Conservation (phyloP, 73 alveolate species). For the Paraurostyla sp. region DNA sequence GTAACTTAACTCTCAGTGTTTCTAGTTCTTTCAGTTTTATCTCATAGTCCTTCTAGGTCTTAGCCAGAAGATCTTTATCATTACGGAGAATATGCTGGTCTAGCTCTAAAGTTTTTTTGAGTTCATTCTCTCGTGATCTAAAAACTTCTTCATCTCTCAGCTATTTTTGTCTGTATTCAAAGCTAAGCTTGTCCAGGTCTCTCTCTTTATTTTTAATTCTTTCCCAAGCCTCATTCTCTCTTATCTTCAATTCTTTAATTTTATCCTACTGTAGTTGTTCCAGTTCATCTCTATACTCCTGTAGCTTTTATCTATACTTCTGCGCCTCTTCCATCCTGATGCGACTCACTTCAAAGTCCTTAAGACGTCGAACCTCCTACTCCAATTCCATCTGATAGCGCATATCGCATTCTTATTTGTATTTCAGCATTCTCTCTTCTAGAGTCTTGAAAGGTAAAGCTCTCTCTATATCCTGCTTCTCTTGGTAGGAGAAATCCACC, state of each 20-base stretch:
- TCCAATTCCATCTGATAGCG: constrained; percentile 68
- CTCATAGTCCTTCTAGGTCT: constrained; percentile 66
- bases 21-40: constrained; percentile 71
- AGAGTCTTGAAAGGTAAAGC: constrained; percentile 74
- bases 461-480: constrained; percentile 62
- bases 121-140: constrained; percentile 74
- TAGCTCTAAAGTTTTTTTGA: constrained; percentile 72
- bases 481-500: constrained; percentile 51
- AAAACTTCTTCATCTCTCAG: constrained; percentile 71
- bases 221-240: constrained; percentile 77
- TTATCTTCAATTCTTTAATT: constrained; percentile 66
- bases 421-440: constrained; percentile 82
- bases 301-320: constrained; percentile 72
- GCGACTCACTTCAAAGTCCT: constrained; percentile 72
- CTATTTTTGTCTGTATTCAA: constrained; percentile 70
- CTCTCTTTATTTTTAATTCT: constrained; percentile 66
- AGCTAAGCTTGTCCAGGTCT: constrained; percentile 75
- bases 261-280: constrained; percentile 74
- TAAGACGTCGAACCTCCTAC: constrained; percentile 69
- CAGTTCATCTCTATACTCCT: constrained; percentile 72
- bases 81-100: constrained; percentile 64
- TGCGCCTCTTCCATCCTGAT: constrained; percentile 78
- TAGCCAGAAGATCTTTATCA: constrained; percentile 65
- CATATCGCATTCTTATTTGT: constrained; percentile 73
- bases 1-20: constrained; percentile 35